These are phyloP conservation scores for Erythrobasidium hasegawianum DNA, from an alignment of 1,284 basidiomycete genomes.

Conservation along the genomic window DNA sequence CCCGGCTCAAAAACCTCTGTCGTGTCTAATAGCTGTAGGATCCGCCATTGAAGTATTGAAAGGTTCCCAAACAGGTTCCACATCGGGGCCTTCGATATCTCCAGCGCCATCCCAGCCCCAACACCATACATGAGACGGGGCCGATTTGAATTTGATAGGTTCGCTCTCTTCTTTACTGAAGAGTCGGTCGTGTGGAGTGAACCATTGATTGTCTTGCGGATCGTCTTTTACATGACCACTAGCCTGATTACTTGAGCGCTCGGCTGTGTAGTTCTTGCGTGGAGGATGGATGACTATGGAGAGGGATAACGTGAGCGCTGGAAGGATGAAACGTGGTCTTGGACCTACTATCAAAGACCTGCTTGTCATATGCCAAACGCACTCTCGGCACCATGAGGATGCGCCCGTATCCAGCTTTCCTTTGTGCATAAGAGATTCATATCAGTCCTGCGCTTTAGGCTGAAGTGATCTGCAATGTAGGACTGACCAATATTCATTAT, in stretches of 20 bases:
- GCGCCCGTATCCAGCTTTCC: constrained; percentile 70
- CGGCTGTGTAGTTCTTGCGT: too few species aligned
- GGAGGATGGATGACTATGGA: too few species aligned
- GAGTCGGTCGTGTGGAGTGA: constrained; percentile 85
- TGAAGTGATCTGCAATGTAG: too few species aligned
- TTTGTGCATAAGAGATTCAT: too few species aligned
- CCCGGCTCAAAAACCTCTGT: constrained; percentile 54
- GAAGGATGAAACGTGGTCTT: too few species aligned
- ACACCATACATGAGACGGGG: constrained; percentile 90
- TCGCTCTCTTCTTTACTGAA: constrained; percentile 82
- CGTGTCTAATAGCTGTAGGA: constrained; percentile 65
- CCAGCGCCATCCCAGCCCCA: constrained; percentile 99
- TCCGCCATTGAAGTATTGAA: constrained; percentile 67
- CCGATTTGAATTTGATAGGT: constrained; percentile 67
- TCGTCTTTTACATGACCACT: too few species aligned
- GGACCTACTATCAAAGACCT: constrained; percentile 10
- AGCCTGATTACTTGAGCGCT: too few species aligned
- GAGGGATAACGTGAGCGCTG: too few species aligned
- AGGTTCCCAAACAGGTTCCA: constrained; percentile 89
- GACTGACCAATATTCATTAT: constrained; percentile 60
- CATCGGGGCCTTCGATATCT: constrained; percentile 70
- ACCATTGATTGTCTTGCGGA: constrained; percentile 91
- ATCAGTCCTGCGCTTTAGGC: too few species aligned
- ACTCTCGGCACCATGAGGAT: constrained; percentile 95
- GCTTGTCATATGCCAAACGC: constrained; percentile 79